Percentiles rank a stretch among this genome's conserved stretches.
These are phyloP conservation scores for Ganoderma boninense DNA, from an alignment of 1,284 basidiomycete genomes.

Conservation along the genomic window DNA sequence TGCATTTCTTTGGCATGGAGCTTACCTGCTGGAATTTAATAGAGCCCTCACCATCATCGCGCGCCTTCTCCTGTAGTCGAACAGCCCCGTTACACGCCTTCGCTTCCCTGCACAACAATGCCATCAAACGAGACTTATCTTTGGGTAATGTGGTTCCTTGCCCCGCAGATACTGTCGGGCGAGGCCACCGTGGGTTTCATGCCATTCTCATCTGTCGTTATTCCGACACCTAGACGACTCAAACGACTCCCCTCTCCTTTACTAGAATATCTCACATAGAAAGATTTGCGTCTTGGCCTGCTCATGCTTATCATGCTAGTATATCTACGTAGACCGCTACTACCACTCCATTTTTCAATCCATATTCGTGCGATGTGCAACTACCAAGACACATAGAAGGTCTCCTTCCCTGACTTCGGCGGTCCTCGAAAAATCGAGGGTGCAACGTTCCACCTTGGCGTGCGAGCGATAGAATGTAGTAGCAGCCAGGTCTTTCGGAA, in stretches of 20 bases:
- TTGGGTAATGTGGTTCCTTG: background rate
- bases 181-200: background rate
- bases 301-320: background rate
- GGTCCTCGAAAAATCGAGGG: background rate
- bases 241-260: background rate
- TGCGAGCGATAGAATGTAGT: background rate
- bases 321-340: too few relatives aligned
- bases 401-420: background rate
- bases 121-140: background rate
- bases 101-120: background rate
- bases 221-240: background rate
- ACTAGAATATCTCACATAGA: background rate
- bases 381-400: background rate
- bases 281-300: background rate
- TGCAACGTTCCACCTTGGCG: conserved; percentile 8
- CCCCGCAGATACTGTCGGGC: too few relatives aligned
- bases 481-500: background rate
- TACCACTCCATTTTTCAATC: background rate
- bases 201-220: background rate
- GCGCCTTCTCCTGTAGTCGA: conserved; percentile 23
- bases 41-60: conserved; percentile 31
- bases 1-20: too few relatives aligned
- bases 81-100: background rate
- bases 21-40: background rate
- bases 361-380: background rate